Evolutionary conservation across 148 eudicot species (phyloP).

Genomic region (Vaccinium macrocarpon): DNA sequence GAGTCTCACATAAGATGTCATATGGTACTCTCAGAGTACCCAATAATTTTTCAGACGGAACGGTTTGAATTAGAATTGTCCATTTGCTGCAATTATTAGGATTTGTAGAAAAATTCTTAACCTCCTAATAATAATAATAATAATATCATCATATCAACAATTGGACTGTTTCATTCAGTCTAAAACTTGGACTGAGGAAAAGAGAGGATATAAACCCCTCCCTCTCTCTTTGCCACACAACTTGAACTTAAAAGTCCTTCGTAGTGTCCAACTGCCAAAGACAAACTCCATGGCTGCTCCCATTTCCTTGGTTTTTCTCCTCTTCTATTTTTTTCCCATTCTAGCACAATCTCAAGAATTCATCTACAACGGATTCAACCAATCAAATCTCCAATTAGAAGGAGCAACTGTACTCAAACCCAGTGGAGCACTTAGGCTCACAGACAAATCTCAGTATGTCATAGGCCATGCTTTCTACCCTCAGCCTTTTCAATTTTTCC

Average conservation of each 20-base stretch:
- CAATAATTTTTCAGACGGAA: no score
- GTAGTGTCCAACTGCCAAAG: not conserved
- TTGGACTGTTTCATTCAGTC: no score
- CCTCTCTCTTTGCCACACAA: not conserved
- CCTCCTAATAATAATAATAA: no score
- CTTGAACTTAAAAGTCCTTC: not conserved
- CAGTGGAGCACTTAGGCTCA: slow-evolving; percentile 30
- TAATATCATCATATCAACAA: no score
- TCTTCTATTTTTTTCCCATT: not conserved
- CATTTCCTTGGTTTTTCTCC: not conserved
- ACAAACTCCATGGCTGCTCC: not conserved
- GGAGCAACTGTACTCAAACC: slow-evolving; percentile 11
- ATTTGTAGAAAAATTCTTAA: no score
- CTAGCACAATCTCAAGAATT: slow-evolving; percentile 14
- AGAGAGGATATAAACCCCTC: not conserved
- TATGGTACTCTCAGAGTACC: no score
- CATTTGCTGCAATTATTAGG: no score
- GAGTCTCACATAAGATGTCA: no score
- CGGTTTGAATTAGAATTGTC: no score
- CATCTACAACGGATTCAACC: slow-evolving; percentile 27
- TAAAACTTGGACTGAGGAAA: no score
- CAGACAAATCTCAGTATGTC: not conserved
- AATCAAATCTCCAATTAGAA: not conserved
- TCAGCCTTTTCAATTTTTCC: not conserved
- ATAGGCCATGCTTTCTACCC: slow-evolving; percentile 30